Conservation (phyloP, 768 basidiomycete species). For the Lentinula detonsa region DNA sequence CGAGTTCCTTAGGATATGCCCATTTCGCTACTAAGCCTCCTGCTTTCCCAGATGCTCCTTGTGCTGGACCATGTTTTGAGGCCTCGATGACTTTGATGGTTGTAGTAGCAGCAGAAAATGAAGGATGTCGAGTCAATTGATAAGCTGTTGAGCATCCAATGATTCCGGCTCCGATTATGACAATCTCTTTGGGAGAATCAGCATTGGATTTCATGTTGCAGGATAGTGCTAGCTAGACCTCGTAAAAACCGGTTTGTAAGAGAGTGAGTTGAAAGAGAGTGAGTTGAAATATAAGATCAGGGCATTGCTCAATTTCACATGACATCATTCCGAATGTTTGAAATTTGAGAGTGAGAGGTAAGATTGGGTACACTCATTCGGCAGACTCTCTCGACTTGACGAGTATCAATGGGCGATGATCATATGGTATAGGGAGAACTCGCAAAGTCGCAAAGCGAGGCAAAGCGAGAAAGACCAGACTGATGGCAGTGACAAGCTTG, state of each 20-base stretch:
- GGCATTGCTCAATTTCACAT: no score
- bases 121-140: conserved; percentile 60
- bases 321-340: no score
- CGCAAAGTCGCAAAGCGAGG: no score
- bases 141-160: conserved; percentile 83
- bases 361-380: no score
- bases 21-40: conserved; percentile 82
- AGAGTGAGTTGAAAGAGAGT: no score
- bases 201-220: not conserved
- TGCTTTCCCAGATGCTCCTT: conserved; percentile 80
- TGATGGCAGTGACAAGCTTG: no score
- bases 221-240: not conserved
- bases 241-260: not conserved
- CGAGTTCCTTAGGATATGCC: conserved; percentile 73
- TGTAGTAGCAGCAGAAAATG: conserved; percentile 30
- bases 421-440: no score
- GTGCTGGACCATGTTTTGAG: conserved; percentile 58
- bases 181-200: conserved; percentile 34
- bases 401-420: no score
- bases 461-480: no score
- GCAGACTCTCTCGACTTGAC: no score
- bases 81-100: conserved; percentile 68
- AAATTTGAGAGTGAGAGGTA: no score
- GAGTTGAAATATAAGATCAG: no score
- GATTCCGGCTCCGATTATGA: conserved; percentile 83